Evolutionary conservation across 768 basidiomycete species (phyloP).

Genomic region (Collybia mongolica): DNA sequence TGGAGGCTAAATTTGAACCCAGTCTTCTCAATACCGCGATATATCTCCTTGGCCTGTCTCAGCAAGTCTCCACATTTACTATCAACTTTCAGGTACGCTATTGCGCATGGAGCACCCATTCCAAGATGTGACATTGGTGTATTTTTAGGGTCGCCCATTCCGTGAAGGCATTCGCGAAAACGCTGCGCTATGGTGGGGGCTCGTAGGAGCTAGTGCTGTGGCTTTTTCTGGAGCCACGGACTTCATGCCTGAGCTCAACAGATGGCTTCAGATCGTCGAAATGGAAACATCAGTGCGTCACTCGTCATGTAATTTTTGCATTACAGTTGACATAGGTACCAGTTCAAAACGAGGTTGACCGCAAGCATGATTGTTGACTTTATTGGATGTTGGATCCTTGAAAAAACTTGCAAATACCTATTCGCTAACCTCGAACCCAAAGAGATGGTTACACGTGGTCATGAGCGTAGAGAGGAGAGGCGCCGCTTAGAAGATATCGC

Average conservation of each 20-base stretch:
- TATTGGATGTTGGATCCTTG: slow-evolving; percentile 81
- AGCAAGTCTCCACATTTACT: slow-evolving; percentile 98
- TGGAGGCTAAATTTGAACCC: slow-evolving; percentile 97
- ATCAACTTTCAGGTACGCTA: slow-evolving; percentile 90
- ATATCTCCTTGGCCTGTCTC: slow-evolving; percentile 91
- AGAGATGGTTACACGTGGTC: slow-evolving; percentile 77
- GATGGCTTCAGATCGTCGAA: slow-evolving; percentile 96
- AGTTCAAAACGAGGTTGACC: slow-evolving; percentile 87
- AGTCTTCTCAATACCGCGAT: slow-evolving; percentile 95
- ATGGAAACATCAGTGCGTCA: slow-evolving; percentile 73
- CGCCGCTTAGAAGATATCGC: slow-evolving; percentile 34
- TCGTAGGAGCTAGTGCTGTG: slow-evolving; percentile 84
- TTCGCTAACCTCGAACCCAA: slow-evolving; percentile 91
- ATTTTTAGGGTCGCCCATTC: slow-evolving; percentile 85
- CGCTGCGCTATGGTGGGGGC: slow-evolving; percentile 87
- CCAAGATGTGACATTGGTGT: slow-evolving; percentile 56
- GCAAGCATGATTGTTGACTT: slow-evolving; percentile 86
- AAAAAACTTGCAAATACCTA: slow-evolving; percentile 76
- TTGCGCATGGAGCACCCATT: slow-evolving; percentile 97
- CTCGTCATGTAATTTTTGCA: neutral
- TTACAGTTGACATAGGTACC: neutral
- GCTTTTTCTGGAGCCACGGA: slow-evolving; percentile 94
- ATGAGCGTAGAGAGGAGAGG: slow-evolving; percentile 75
- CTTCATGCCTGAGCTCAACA: slow-evolving; percentile 91
- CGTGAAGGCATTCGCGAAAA: slow-evolving; percentile 98